Evolutionary conservation across 305 asterid species (phyloP).

Genomic region (Petunia hybrid): DNA sequence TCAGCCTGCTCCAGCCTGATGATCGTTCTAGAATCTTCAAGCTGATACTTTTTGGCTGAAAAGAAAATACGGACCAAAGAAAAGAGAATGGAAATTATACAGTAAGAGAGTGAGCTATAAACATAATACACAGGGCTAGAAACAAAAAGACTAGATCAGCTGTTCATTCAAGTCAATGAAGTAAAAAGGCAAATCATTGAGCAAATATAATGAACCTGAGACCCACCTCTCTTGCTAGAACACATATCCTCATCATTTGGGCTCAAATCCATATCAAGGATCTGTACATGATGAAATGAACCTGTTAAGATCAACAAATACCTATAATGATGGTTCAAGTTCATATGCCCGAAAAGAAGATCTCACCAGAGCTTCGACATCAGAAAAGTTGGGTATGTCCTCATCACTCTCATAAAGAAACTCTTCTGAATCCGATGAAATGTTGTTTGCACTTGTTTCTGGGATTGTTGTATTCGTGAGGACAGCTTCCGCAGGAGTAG

Average conservation of each 20-base stretch:
- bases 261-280: slow-evolving; percentile 80
- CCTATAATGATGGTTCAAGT: slow-evolving; percentile 16
- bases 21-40: slow-evolving; percentile 59
- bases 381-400: slow-evolving; percentile 36
- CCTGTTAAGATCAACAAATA: slow-evolving; percentile 23
- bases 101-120: slow-evolving; percentile 6
- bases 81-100: neutral
- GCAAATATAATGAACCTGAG: slow-evolving; percentile 31
- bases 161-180: slow-evolving; percentile 7
- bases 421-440: slow-evolving; percentile 30
- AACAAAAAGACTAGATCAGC: slow-evolving; percentile 19
- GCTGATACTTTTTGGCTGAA: slow-evolving; percentile 66
- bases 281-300: slow-evolving; percentile 52
- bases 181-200: slow-evolving; percentile 17
- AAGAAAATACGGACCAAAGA: slow-evolving; percentile 37
- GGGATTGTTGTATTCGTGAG: slow-evolving; percentile 29
- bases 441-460: slow-evolving; percentile 20
- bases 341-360: slow-evolving; percentile 22
- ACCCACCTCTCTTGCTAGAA: slow-evolving; percentile 64
- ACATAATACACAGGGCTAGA: slow-evolving; percentile 1
- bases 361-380: slow-evolving; percentile 38
- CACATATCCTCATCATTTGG: slow-evolving; percentile 57
- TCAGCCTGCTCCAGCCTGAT: slow-evolving; percentile 86
- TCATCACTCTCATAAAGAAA: slow-evolving; percentile 33
- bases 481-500: slow-evolving; percentile 23